Evolutionary conservation across 768 basidiomycete genomes (phyloP).

Genomic region (Leccinum arenicola): DNA sequence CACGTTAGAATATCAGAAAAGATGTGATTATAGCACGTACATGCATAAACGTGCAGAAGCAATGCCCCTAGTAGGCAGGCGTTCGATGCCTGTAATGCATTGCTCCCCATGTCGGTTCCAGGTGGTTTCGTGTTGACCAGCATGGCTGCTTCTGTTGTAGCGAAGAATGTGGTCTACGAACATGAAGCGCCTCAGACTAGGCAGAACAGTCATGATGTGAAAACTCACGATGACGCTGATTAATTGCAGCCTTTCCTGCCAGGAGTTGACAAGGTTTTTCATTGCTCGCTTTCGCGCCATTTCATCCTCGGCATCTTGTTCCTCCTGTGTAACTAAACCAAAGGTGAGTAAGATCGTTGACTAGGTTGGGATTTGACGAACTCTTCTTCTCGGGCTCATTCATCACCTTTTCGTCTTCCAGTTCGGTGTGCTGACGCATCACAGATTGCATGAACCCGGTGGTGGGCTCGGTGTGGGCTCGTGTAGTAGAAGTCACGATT

Average conservation of each 20-base stretch:
- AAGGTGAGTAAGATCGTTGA: neutral
- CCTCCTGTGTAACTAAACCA: constrained; percentile 42
- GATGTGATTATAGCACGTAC: constrained; percentile 30
- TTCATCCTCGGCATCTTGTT: constrained; percentile 50
- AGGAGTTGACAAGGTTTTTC: constrained; percentile 53
- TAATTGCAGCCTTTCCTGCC: constrained; percentile 61
- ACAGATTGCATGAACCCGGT: constrained; percentile 24
- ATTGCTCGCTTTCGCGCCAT: constrained; percentile 42
- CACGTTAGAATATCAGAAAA: neutral
- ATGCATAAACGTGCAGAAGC: constrained; percentile 50
- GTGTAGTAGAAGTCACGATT: constrained; percentile 11
- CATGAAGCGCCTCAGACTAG: neutral
- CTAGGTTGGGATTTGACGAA: constrained; percentile 7
- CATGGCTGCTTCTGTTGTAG: constrained; percentile 53
- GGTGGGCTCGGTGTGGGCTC: constrained; percentile 20
- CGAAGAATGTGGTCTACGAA: constrained; percentile 59
- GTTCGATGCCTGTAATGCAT: constrained; percentile 37
- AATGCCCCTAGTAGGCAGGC: constrained; percentile 51
- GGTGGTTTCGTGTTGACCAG: constrained; percentile 42
- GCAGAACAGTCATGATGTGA: neutral
- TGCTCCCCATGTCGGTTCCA: constrained; percentile 9
- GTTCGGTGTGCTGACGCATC: constrained; percentile 5
- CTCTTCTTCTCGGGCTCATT: constrained; percentile 15
- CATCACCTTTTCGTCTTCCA: constrained; percentile 17
- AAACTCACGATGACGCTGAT: constrained; percentile 55